Evolutionary conservation across 1,284 basidiomycete species (phyloP).

Genomic region (Schizophyllum commune): DNA sequence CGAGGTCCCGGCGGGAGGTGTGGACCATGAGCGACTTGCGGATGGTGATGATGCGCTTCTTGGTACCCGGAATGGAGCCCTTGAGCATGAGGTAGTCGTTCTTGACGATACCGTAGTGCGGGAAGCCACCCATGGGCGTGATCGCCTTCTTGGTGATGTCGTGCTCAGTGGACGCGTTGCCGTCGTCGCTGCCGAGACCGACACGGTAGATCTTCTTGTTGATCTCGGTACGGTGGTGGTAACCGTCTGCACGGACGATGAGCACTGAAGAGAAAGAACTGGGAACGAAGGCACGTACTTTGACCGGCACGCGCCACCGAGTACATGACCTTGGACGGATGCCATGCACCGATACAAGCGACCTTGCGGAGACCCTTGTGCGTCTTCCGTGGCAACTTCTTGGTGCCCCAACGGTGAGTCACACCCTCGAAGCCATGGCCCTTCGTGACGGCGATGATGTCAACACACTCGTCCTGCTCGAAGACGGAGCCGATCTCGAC

Average conservation of each 20-base stretch:
- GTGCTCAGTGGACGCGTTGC: conserved; percentile 88
- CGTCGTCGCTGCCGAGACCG: conserved; percentile 72
- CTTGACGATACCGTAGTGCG: conserved; percentile 97
- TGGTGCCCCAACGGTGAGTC: conserved; percentile 98
- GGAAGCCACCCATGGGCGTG: conserved; percentile 99
- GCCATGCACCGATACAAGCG: conserved; percentile 99
- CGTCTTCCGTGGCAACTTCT: conserved; percentile 97
- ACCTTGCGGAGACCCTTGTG: conserved; percentile 99
- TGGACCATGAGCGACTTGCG: conserved; percentile 86
- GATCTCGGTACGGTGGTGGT: conserved; percentile 97
- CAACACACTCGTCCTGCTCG: conserved; percentile 95
- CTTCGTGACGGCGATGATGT: conserved; percentile 98
- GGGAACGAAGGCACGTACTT: conserved; percentile 45
- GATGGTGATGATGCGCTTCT: conserved; percentile 96
- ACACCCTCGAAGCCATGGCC: conserved; percentile 99
- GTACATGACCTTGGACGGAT: conserved; percentile 99
- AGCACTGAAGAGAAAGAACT: conserved; percentile 3
- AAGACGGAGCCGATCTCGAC: conserved; percentile 84
- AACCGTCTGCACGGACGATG: conserved; percentile 62
- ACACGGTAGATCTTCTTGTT: conserved; percentile 99
- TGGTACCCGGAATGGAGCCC: conserved; percentile 90
- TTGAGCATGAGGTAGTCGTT: conserved; percentile 98
- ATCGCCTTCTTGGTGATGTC: conserved; percentile 94
- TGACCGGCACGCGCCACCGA: conserved; percentile 99
- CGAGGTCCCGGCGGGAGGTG: conserved; percentile 83